Conservation (phyloP, 257 asterid species). For the Solanum arcanum region DNA sequence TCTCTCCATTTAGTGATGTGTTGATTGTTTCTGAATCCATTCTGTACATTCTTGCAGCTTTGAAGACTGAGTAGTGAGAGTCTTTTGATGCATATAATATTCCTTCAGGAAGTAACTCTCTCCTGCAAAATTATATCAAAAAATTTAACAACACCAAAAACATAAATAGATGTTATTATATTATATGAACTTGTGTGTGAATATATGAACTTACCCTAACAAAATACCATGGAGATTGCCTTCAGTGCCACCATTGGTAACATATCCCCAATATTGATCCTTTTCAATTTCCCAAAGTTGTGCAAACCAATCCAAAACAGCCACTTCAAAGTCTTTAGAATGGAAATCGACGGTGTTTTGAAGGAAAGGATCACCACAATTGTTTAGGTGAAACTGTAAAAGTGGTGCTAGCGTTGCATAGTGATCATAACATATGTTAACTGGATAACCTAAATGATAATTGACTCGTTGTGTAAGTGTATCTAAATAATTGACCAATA, state of each 20-base stretch:
- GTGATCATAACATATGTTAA: neutral
- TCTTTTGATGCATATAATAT: slow-evolving; percentile 5
- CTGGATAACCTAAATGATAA: neutral
- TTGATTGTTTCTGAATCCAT: neutral
- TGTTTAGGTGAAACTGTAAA: neutral
- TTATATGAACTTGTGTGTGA: too few species aligned
- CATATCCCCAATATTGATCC: too few species aligned
- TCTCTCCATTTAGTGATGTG: slow-evolving; percentile 1
- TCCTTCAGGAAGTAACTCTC: slow-evolving; percentile 7
- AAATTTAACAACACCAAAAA: too few species aligned
- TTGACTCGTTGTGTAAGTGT: neutral
- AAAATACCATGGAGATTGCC: slow-evolving; percentile 16
- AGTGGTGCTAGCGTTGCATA: neutral
- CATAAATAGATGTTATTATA: too few species aligned
- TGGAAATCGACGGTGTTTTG: too few species aligned
- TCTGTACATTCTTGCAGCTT: slow-evolving; percentile 8
- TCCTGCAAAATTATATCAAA: neutral
- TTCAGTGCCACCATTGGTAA: slow-evolving; percentile 11
- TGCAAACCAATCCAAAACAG: too few species aligned
- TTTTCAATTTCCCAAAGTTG: too few species aligned
- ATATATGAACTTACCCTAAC: slow-evolving; percentile 1
- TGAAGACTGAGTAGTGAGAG: neutral
- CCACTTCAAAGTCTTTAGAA: too few species aligned
- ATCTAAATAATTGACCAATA: neutral
- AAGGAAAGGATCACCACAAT: neutral